These are phyloP conservation scores for Leucocoprinus sp. DNA, from an alignment of 768 basidiomycete species.

Conservation along the genomic window DNA sequence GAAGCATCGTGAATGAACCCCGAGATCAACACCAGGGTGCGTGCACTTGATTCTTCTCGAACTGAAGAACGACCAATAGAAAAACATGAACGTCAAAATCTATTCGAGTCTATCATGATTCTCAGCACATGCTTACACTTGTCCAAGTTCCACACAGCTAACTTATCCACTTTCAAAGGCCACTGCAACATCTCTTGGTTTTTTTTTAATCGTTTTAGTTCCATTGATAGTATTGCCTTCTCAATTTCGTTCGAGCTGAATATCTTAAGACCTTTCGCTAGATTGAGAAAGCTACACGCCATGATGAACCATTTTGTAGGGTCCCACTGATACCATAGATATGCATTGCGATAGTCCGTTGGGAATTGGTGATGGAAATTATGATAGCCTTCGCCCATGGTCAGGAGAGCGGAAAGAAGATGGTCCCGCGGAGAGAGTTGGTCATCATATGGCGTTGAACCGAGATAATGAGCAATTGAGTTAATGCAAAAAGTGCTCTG, in stretches of 20 bases:
- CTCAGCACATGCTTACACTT: conserved; percentile 47
- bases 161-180: conserved; percentile 67
- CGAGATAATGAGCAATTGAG: conserved; percentile 94
- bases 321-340: conserved; percentile 91
- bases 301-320: conserved; percentile 92
- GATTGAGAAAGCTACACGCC: conserved; percentile 47
- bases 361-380: conserved; percentile 98
- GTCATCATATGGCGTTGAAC: conserved; percentile 89
- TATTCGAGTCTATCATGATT: neutral
- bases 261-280: conserved; percentile 65
- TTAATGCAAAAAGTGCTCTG: conserved; percentile 90
- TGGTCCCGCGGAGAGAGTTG: conserved; percentile 92
- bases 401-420: conserved; percentile 79
- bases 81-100: neutral
- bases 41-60: conserved; percentile 69
- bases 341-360: conserved; percentile 95
- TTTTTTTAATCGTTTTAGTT: conserved; percentile 77
- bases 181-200: conserved; percentile 71
- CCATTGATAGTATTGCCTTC: conserved; percentile 93
- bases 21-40: conserved; percentile 78
- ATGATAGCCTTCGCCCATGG: conserved; percentile 95
- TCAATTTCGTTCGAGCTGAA: conserved; percentile 37
- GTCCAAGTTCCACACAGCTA: conserved; percentile 84
- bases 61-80: conserved; percentile 30
- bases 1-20: conserved; percentile 92